Evolutionary conservation across 1,284 basidiomycete genomes (phyloP).

Genomic region (Mycena citricolor): DNA sequence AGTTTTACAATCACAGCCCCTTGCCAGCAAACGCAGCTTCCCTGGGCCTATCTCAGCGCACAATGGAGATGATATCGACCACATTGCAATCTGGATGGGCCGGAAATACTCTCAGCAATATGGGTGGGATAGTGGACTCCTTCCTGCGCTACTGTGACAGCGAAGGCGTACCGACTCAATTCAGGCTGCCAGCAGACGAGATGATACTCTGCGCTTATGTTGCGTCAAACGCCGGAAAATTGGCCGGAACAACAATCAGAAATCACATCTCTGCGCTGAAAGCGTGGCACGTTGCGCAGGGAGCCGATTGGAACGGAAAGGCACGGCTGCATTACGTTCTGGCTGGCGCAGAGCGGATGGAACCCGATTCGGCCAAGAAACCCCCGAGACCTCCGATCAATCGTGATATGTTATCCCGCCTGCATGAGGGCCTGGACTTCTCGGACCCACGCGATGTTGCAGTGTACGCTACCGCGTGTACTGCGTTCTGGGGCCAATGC

Average conservation of each 20-base stretch:
- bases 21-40: not conserved
- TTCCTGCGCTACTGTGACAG: constrained; percentile 4
- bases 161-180: constrained; percentile 1
- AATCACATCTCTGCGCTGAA: constrained; percentile 14
- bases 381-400: constrained; percentile 10
- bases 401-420: not conserved
- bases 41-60: not conserved
- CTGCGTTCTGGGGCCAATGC: constrained; percentile 2
- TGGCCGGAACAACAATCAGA: constrained; percentile 7
- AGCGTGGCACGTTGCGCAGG: constrained; percentile 11
- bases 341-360: constrained; percentile 1
- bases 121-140: constrained; percentile 4
- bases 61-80: not conserved
- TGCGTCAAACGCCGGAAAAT: constrained; percentile 7
- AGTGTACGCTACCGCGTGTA: not conserved
- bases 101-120: constrained; percentile 1
- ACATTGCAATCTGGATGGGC: constrained; percentile 7
- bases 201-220: constrained; percentile 15
- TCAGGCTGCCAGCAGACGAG: constrained; percentile 28
- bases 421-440: constrained; percentile 5
- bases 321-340: constrained; percentile 10
- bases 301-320: constrained; percentile 3
- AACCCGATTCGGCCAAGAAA: constrained; percentile 1
- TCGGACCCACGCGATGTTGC: not conserved
- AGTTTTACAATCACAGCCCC: not conserved